Evolutionary conservation across 2,329 filamentous ascomycete species (phyloP).

Genomic region (Aspergillus alliaceus): DNA sequence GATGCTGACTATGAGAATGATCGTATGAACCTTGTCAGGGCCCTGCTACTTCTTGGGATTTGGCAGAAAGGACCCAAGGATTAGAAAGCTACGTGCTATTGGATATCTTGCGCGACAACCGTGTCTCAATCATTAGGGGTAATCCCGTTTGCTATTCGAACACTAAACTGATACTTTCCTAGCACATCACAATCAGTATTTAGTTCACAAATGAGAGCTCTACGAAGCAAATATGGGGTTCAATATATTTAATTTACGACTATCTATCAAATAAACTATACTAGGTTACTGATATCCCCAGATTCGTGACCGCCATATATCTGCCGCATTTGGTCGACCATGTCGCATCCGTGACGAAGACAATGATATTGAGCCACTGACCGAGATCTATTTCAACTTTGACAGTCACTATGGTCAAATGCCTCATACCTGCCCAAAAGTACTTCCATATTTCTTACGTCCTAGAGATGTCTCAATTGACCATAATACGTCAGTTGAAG

Average conservation of each 20-base stretch:
- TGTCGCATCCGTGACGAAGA: slow-evolving; percentile 26
- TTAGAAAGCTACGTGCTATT: slow-evolving; percentile 23
- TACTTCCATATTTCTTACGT: background rate
- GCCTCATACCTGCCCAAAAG: background rate
- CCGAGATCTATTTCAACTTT: slow-evolving; percentile 19
- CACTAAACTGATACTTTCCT: background rate
- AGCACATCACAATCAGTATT: background rate
- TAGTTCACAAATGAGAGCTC: background rate
- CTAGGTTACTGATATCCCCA: slow-evolving; percentile 8
- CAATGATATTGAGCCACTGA: slow-evolving; percentile 25
- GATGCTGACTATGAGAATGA: slow-evolving; percentile 23
- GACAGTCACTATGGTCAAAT: slow-evolving; percentile 11
- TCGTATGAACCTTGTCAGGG: slow-evolving; percentile 17
- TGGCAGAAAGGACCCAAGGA: slow-evolving; percentile 25
- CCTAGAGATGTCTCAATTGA: background rate
- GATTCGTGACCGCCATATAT: slow-evolving; percentile 22
- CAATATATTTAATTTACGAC: background rate
- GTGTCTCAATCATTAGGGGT: slow-evolving; percentile 20
- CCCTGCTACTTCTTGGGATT: slow-evolving; percentile 21
- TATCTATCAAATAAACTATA: too few species aligned
- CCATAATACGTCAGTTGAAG: background rate
- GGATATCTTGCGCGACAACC: slow-evolving; percentile 18
- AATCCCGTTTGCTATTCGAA: slow-evolving; percentile 20
- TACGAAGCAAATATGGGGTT: background rate
- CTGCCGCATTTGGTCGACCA: slow-evolving; percentile 26